Evolutionary conservation across 2,329 filamentous ascomycete genomes (phyloP).

Genomic region (Thermomyces lanuginosus): DNA sequence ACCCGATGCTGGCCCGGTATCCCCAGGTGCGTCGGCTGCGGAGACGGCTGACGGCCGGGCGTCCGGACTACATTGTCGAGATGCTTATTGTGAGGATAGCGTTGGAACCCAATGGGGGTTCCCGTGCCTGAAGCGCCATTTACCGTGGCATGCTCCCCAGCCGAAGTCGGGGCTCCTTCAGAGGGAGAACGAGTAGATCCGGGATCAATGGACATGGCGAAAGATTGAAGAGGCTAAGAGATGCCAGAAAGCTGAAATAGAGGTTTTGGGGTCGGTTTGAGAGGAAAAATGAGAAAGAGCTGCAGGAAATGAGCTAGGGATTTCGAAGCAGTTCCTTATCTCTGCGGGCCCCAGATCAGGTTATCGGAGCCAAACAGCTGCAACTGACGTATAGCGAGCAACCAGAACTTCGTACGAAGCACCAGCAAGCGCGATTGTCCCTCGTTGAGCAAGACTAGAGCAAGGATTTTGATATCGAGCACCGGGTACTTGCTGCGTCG

Average conservation of each 20-base stretch:
- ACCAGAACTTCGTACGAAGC: no score
- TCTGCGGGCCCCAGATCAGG: no score
- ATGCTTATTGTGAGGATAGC: constrained; percentile 38
- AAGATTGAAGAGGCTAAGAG: not conserved
- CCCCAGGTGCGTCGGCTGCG: constrained; percentile 72
- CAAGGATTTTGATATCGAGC: no score
- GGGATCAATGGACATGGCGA: constrained; percentile 6
- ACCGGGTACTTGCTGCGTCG: no score
- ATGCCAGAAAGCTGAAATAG: constrained; percentile 1
- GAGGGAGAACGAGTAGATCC: constrained; percentile 4
- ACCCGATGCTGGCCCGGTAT: constrained; percentile 52
- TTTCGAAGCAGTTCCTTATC: no score
- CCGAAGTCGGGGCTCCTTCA: constrained; percentile 4
- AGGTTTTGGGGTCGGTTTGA: no score
- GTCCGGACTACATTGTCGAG: constrained; percentile 38
- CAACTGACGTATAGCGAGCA: no score
- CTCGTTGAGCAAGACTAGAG: no score
- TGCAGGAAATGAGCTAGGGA: no score
- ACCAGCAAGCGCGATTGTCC: no score
- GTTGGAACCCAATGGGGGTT: constrained; percentile 28
- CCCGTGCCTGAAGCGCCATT: constrained; percentile 20
- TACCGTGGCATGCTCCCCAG: constrained; percentile 1
- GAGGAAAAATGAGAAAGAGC: not conserved
- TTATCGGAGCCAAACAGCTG: no score
- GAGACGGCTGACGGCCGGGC: constrained; percentile 55